Conservation (phyloP, 1,139 yeast species). For the Nadsonia commutata region DNA sequence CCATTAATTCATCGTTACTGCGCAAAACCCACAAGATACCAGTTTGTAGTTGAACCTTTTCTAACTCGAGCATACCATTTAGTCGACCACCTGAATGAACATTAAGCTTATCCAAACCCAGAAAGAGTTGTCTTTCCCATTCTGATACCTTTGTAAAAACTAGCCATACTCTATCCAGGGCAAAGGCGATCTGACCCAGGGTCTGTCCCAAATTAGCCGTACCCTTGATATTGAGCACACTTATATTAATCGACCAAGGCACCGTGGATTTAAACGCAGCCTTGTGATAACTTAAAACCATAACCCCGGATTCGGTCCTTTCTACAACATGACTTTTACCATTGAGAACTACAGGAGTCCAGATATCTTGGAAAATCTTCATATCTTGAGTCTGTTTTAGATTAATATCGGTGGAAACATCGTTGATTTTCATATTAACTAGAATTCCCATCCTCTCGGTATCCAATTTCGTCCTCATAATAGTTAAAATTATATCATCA, state of each 20-base stretch:
- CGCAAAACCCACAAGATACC: constrained; percentile 55
- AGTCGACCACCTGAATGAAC: constrained; percentile 60
- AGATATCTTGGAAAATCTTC: constrained; percentile 68
- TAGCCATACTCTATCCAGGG: constrained; percentile 50
- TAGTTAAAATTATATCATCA: constrained; percentile 32
- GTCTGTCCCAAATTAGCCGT: constrained; percentile 73
- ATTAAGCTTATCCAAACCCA: constrained; percentile 42
- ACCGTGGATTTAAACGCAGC: constrained; percentile 52
- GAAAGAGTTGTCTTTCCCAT: constrained; percentile 58
- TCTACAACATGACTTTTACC: background rate
- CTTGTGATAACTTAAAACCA: constrained; percentile 40
- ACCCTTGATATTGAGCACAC: constrained; percentile 38
- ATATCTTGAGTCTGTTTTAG: constrained; percentile 79
- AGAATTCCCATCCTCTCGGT: constrained; percentile 12
- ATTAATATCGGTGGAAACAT: constrained; percentile 51
- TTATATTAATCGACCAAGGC: constrained; percentile 60
- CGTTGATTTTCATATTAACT: constrained; percentile 39
- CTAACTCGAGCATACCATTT: constrained; percentile 48
- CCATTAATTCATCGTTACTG: constrained; percentile 26
- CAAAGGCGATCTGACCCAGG: constrained; percentile 48
- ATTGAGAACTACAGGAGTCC: constrained; percentile 39
- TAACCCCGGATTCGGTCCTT: constrained; percentile 8
- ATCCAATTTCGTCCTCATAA: constrained; percentile 15
- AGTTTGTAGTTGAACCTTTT: constrained; percentile 41
- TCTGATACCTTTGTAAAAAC: constrained; percentile 51